Evolutionary conservation across 2,329 filamentous ascomycete species (phyloP), one percentile per base, ranked within the genome.

Genomic region (Dactylellina drechsleri): DNA sequence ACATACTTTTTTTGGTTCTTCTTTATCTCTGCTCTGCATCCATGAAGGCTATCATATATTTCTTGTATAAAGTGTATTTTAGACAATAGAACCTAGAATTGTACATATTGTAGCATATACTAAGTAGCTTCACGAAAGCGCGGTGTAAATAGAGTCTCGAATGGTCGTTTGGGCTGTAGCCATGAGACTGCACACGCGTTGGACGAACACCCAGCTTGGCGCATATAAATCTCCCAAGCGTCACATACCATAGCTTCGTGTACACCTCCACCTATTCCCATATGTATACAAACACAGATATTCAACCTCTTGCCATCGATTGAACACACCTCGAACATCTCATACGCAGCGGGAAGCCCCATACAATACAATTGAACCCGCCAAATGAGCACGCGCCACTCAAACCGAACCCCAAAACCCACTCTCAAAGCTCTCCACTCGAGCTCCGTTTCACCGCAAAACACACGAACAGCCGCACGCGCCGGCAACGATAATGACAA

Each of bases 381-480:
- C 15, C 40, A 49, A 73, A 74, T 74, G 70, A 74, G 56, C 50
- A 74, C 70, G 70, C 70, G 70, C 62, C 70, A 74, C 52, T 74
- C 70, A 28, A 49, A 56, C 16, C 62, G 70, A 26, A 20, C 56
- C 15, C n/a, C 70, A n/a, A 60, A 40, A 23, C 56, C 68, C 0
- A 50, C 56, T 18, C 41, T 47, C 58, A 74, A 67, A 61, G 62
- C 62, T 45, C 47, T 67, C 50, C 62, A 74, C 43, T 74, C 70
- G 18, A 66, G 61, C 31, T 67, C 62, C 53, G 31, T 50, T 28
- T 64, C 62, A 18, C 62, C 62, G 12, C 61, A 54, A 45, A 73
- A 59, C 31, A 54, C 62, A 36, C 53, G 53, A 6, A 47, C 43
- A 12, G 20, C 20, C 40, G 18, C 40, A 52, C 26, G 54, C 45